A percentile compares a stretch with the other conserved stretches of the same genome.
These are phyloP conservation scores for Tillandsia leiboldiana DNA, from an alignment of 176 grass and related monocot genomes.

Conservation along the genomic window DNA sequence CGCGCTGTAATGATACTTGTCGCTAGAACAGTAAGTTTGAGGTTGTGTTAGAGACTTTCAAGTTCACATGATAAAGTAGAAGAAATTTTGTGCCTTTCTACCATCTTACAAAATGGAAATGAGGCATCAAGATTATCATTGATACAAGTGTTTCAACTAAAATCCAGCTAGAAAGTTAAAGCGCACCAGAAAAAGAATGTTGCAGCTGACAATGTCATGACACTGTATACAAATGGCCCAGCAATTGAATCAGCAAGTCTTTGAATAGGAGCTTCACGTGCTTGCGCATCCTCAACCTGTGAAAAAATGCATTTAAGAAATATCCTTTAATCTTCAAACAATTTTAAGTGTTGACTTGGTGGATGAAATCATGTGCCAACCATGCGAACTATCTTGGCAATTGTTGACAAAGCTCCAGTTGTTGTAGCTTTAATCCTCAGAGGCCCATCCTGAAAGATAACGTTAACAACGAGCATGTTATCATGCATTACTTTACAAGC, in stretches of 20 bases:
- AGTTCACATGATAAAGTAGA: neutral
- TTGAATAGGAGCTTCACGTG: constrained; percentile 84
- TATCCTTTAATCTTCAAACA: constrained; percentile 4
- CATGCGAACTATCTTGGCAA: constrained; percentile 96
- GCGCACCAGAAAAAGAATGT: constrained; percentile 87
- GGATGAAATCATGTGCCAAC: constrained; percentile 25
- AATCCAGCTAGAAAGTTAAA: neutral
- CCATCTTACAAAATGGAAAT: neutral
- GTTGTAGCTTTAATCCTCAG: constrained; percentile 73
- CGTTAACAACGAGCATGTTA: neutral
- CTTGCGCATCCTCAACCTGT: constrained; percentile 95
- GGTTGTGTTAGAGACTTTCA: neutral
- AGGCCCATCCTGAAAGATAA: constrained; percentile 72
- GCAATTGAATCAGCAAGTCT: constrained; percentile 94
- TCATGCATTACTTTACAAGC: neutral
- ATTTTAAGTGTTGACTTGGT: constrained; percentile 6
- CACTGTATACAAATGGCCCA: constrained; percentile 91
- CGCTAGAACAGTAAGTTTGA: too few relatives aligned
- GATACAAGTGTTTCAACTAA: neutral
- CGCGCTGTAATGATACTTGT: too few relatives aligned
- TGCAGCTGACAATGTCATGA: constrained; percentile 70
- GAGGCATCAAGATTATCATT: neutral
- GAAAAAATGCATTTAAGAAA: constrained; percentile 17
- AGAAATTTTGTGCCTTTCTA: neutral
- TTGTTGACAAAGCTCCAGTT: constrained; percentile 81